phyloP scores from a whole-genome alignment of 495 filamentous ascomycete genomes.

The Xanthoparmelia taractica region DNA sequence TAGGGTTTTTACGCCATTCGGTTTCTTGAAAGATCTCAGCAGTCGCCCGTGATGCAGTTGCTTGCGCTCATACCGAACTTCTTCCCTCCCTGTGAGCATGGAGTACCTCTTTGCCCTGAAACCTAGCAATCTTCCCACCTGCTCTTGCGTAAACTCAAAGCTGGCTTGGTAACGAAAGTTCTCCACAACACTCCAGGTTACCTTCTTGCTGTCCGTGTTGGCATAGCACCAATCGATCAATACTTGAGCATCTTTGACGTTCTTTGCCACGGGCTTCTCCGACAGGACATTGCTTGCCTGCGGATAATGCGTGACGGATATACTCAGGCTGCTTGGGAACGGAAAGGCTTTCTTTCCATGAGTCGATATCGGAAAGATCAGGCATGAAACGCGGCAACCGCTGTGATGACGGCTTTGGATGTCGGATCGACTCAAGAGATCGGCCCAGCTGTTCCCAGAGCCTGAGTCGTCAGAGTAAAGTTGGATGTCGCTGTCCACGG shows the following conservation, averaged over 20 bases:
- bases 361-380: background rate
- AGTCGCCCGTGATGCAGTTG: background rate
- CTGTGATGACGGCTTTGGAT: slow-evolving; percentile 26
- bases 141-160: slow-evolving; percentile 48
- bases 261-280: slow-evolving; percentile 75
- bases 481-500: slow-evolving; percentile 16
- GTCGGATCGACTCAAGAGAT: slow-evolving; percentile 26
- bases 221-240: slow-evolving; percentile 55
- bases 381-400: slow-evolving; percentile 39
- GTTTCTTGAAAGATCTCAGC: slow-evolving; percentile 41
- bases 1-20: slow-evolving; percentile 23
- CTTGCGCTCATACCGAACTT: slow-evolving; percentile 41
- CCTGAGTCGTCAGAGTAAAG: slow-evolving; percentile 22
- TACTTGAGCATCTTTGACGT: slow-evolving; percentile 52
- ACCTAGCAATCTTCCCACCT: slow-evolving; percentile 53
- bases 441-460: slow-evolving; percentile 12
- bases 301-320: slow-evolving; percentile 53
- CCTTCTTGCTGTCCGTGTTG: slow-evolving; percentile 40
- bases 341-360: slow-evolving; percentile 41
- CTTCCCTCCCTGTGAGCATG: slow-evolving; percentile 51
- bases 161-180: slow-evolving; percentile 62
- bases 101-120: slow-evolving; percentile 52
- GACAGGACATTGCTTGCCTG: slow-evolving; percentile 72
- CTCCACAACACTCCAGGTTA: slow-evolving; percentile 62
- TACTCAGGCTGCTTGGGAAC: slow-evolving; percentile 51